Evolutionary conservation across 768 basidiomycete species (phyloP).

Genomic region (Leucocoprinus leucothites): DNA sequence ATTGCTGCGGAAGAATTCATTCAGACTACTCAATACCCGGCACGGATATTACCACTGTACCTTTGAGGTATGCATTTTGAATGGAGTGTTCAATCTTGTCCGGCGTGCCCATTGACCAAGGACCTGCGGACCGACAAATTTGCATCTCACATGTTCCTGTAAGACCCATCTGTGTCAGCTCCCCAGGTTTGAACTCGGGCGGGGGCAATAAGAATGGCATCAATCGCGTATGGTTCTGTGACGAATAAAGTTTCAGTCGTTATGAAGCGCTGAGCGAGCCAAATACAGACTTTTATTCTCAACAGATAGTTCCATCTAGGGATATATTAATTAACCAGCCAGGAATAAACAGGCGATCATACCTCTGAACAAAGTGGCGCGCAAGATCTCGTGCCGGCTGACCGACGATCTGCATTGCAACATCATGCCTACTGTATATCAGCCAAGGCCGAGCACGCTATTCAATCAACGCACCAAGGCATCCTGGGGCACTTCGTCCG

Average conservation of each 20-base stretch:
- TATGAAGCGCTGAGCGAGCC: constrained; percentile 1
- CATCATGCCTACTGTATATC: constrained; percentile 76
- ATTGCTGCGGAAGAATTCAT: constrained; percentile 57
- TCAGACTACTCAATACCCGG: neutral
- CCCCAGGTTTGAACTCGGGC: constrained; percentile 82
- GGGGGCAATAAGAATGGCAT: constrained; percentile 96
- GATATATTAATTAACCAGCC: constrained; percentile 13
- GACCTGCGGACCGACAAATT: constrained; percentile 91
- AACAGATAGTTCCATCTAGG: constrained; percentile 90
- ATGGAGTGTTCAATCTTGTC: constrained; percentile 87
- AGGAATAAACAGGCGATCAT: constrained; percentile 12
- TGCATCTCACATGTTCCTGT: constrained; percentile 97
- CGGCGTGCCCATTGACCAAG: constrained; percentile 94
- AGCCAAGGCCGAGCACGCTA: neutral
- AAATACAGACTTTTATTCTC: constrained; percentile 74
- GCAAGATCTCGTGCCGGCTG: constrained; percentile 94
- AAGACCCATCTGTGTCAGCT: constrained; percentile 75
- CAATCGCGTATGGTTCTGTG: constrained; percentile 80
- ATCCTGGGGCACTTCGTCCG: constrained; percentile 85
- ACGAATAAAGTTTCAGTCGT: neutral
- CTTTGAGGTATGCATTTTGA: constrained; percentile 91
- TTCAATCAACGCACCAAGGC: constrained; percentile 71
- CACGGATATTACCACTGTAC: constrained; percentile 30
- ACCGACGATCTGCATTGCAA: constrained; percentile 92
- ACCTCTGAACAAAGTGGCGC: constrained; percentile 94